Evolutionary conservation across 208 protist genomes (phyloP).

Genomic region (Borovskyia barvae): DNA sequence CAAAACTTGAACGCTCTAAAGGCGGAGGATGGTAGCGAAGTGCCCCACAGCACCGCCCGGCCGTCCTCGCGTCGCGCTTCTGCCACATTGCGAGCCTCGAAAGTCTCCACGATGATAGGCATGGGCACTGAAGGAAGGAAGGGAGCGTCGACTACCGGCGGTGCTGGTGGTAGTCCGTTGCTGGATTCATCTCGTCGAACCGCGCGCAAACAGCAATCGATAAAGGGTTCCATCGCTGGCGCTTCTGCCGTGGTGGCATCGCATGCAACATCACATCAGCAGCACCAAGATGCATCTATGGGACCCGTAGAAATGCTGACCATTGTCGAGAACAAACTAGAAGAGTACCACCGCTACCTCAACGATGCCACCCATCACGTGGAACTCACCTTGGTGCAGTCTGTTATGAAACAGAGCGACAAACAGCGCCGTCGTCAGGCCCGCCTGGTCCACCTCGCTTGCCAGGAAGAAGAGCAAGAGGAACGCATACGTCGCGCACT

Average conservation of each 20-base stretch:
- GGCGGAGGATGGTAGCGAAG: neutral
- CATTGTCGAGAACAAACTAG: constrained; percentile 91
- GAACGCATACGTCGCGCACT: constrained; percentile 65
- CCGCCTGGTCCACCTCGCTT: constrained; percentile 70
- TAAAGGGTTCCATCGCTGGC: constrained; percentile 1
- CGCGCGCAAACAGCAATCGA: neutral
- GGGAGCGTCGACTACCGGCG: neutral
- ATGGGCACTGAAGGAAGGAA: too few species aligned
- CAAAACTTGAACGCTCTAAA: neutral
- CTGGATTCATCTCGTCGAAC: neutral
- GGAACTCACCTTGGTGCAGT: constrained; percentile 62
- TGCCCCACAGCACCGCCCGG: neutral
- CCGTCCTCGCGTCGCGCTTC: neutral
- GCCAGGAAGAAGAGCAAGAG: constrained; percentile 74
- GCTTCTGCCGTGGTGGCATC: neutral
- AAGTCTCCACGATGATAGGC: neutral
- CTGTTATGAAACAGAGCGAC: constrained; percentile 81
- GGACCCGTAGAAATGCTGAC: constrained; percentile 90
- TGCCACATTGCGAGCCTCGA: neutral
- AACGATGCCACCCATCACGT: constrained; percentile 59
- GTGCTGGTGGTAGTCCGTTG: neutral
- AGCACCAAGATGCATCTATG: constrained; percentile 54
- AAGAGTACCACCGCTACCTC: constrained; percentile 86
- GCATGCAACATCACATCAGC: constrained; percentile 4
- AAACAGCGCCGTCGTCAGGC: constrained; percentile 81